Percentiles rank a stretch among this genome's conserved stretches.
Evolutionary conservation across 2,329 filamentous ascomycete species (phyloP).

Genomic region (Aspergillus sp.): DNA sequence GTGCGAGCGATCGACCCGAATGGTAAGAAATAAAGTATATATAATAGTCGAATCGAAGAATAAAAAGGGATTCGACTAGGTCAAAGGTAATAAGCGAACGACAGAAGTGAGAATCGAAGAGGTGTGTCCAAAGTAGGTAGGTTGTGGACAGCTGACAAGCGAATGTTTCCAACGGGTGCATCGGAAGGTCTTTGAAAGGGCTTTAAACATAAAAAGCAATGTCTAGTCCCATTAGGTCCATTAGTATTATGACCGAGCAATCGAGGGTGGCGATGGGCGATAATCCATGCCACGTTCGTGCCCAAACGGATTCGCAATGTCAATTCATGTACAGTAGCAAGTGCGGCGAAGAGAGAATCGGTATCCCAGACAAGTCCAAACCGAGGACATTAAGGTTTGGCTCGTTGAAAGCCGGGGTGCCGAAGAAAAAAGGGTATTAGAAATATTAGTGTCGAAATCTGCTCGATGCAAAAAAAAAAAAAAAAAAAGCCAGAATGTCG

Average conservation of each 20-base stretch:
- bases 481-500: conserved; percentile 38
- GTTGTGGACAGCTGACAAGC: conserved; percentile 31
- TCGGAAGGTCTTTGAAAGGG: conserved; percentile 1
- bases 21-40: conserved; percentile 30
- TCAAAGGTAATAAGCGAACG: conserved; percentile 34
- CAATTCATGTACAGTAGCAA: conserved; percentile 39
- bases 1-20: conserved; percentile 43
- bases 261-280: conserved; percentile 14
- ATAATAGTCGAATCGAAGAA: conserved; percentile 31
- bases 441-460: conserved; percentile 39
- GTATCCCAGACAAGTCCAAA: conserved; percentile 19
- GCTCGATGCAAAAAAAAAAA: conserved; percentile 40
- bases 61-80: conserved; percentile 29
- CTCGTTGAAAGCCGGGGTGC: conserved; percentile 16
- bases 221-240: conserved; percentile 16
- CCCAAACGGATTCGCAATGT: conserved; percentile 22
- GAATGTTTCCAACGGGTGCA: conserved; percentile 36
- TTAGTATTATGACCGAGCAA: conserved; percentile 42
- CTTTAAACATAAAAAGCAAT: conserved; percentile 7
- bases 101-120: conserved; percentile 32
- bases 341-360: conserved; percentile 13
- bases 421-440: conserved; percentile 33
- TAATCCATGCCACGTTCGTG: conserved; percentile 12
- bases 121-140: conserved; percentile 19
- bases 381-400: conserved; percentile 15